Conservation (phyloP, 306 rosid species). For the Comarum palustre region DNA sequence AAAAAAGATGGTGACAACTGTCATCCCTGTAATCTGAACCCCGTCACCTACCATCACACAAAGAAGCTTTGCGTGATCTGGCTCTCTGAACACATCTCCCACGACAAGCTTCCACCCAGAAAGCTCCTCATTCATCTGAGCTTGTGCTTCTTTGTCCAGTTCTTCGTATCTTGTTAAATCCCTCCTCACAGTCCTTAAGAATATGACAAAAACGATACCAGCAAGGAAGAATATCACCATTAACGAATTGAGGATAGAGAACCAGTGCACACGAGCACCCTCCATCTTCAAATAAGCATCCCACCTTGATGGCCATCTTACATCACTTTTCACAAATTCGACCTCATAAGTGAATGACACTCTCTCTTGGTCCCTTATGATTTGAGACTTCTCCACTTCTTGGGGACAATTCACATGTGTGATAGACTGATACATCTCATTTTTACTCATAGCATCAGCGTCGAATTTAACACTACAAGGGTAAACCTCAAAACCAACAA, state of each 20-base stretch:
- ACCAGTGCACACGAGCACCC: constrained; percentile 96
- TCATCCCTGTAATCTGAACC: constrained; percentile 90
- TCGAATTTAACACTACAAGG: constrained; percentile 74
- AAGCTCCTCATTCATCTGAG: constrained; percentile 96
- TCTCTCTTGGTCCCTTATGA: constrained; percentile 69
- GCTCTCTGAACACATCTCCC: constrained; percentile 96
- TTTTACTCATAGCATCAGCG: constrained; percentile 54
- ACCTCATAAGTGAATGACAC: constrained; percentile 87
- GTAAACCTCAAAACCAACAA: constrained; percentile 85
- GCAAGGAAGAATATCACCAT: constrained; percentile 95
- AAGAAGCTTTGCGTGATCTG: constrained; percentile 68
- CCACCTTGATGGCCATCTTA: constrained; percentile 97
- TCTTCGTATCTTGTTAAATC: constrained; percentile 94
- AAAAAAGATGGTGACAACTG: constrained; percentile 76
- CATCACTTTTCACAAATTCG: constrained; percentile 76
- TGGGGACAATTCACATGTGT: constrained; percentile 47
- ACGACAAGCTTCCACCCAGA: constrained; percentile 99
- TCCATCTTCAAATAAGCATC: constrained; percentile 97
- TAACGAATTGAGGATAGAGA: constrained; percentile 58
- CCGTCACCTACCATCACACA: constrained; percentile 96
- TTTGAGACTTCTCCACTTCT: constrained; percentile 66
- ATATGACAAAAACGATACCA: constrained; percentile 89
- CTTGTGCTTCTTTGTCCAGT: constrained; percentile 93
- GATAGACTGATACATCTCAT: constrained; percentile 39
- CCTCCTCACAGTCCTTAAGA: constrained; percentile 89